Conservation (phyloP, 2,329 filamentous ascomycete species). For the Curvularia spicifera region DNA sequence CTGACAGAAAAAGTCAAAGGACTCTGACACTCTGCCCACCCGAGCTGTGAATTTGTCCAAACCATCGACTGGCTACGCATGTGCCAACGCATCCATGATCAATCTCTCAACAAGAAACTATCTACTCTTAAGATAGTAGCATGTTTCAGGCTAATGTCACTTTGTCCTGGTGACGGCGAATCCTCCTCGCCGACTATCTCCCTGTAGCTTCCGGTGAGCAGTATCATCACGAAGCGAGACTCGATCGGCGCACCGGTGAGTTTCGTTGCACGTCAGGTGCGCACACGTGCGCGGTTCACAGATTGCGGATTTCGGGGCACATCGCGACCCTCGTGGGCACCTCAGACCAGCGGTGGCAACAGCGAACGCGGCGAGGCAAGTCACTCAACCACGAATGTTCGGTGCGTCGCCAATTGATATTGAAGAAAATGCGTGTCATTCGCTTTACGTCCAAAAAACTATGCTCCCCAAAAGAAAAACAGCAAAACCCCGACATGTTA, state of each 20-base stretch:
- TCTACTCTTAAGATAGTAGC: not conserved
- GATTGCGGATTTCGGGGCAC: not conserved
- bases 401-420: not conserved
- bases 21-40: not conserved
- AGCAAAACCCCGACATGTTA: not conserved
- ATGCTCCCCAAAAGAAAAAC: not conserved
- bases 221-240: not conserved
- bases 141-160: not conserved
- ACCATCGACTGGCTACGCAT: not conserved
- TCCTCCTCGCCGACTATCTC: slow-evolving; percentile 1
- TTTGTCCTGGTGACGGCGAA: not conserved
- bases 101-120: not conserved
- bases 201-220: not conserved
- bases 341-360: not conserved
- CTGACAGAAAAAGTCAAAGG: too few relatives aligned
- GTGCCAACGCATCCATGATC: not conserved
- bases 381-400: not conserved
- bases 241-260: slow-evolving; percentile 1
- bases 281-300: not conserved
- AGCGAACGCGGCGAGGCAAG: not conserved
- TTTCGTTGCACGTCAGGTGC: not conserved
- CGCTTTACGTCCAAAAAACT: not conserved
- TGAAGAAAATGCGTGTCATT: not conserved
- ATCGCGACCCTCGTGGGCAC: not conserved
- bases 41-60: not conserved